Evolutionary conservation across 192 early-diverging fungal species (phyloP), one percentile per base, ranked within the genome.

Genomic region (Lobosporangium transversale): DNA sequence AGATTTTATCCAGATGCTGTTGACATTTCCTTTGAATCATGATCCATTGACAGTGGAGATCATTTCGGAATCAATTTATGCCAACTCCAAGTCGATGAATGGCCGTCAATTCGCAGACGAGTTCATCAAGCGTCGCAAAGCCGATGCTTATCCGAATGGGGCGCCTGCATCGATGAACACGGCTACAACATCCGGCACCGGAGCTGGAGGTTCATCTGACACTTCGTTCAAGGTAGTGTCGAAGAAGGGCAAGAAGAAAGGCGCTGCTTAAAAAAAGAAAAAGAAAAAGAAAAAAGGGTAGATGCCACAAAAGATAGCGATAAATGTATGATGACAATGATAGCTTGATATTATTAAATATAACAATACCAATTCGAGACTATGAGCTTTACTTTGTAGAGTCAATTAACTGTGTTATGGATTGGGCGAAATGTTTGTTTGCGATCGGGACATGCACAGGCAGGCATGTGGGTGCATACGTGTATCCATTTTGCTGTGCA

Each of bases 81-180:
- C 89, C n/a, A 86, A 90, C 67, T 92, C 92, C 1, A 66, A 84
- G 24, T 84, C 86, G 10, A 80, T 94, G 65, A 88, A 92, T 58
- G 90, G 91, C 45, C 88, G 89, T 35, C 87, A 86, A 10, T 94
- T 94, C 81, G 89, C 92, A 21, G 86, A 90, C 21, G 92, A 94
- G 67, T 94, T 93, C 78, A 84, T 90, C 49, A 89, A 87, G 61
- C 87, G 89, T 27, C 87, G 92, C 53, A 89, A 88, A 69, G 90
- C 84, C 15, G 92, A 94, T 70, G 69, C 81, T 20, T 64, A 78
- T 67, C 62, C 70, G 63, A 53, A 74, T 61, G 60, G 58, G 11
- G 59, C 69, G 18, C 54, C 60, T n/a, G 59, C 69, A 3, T 71
- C 61, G 53, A 31, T 68, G 31, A 31, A 27, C 1, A 20, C 53